Evolutionary conservation across 768 basidiomycete genomes (phyloP).

Genomic region (Amanita jacksonii): DNA sequence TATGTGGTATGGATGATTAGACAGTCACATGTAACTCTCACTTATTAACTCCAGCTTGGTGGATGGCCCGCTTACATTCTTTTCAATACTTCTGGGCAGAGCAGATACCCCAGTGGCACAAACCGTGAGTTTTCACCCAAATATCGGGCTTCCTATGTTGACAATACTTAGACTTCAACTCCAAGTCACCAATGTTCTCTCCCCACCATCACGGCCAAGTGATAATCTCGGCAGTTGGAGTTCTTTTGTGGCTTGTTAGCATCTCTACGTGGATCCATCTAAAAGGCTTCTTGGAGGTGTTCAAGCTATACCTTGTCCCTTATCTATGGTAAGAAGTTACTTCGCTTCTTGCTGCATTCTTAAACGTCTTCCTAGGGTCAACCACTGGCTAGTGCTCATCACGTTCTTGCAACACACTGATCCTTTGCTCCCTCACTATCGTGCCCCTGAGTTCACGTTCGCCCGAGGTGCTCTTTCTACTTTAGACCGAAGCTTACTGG

Average conservation of each 20-base stretch:
- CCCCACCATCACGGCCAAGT: conserved; percentile 71
- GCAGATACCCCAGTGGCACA: conserved; percentile 63
- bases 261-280: conserved; percentile 46
- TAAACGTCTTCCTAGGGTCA: conserved; percentile 42
- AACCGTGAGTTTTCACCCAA: conserved; percentile 74
- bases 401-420: conserved; percentile 99
- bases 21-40: neutral
- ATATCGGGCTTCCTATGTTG: too few species aligned
- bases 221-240: conserved; percentile 74
- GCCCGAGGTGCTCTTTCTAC: conserved; percentile 89
- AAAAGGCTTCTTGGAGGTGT: conserved; percentile 62
- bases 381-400: conserved; percentile 94
- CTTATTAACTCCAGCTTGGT: conserved; percentile 35
- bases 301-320: conserved; percentile 75
- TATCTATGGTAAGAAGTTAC: conserved; percentile 59
- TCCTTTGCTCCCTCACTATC: conserved; percentile 90
- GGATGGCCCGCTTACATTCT: conserved; percentile 87
- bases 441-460: conserved; percentile 84
- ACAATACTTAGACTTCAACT: conserved; percentile 54
- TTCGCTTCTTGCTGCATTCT: neutral
- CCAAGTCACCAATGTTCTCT: conserved; percentile 72
- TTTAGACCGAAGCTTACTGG: conserved; percentile 74
- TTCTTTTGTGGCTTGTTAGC: conserved; percentile 60
- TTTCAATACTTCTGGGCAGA: conserved; percentile 80
- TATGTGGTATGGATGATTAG: conserved; percentile 43